Conservation (phyloP, 768 basidiomycete genomes). For the Auriculariales sp. region DNA sequence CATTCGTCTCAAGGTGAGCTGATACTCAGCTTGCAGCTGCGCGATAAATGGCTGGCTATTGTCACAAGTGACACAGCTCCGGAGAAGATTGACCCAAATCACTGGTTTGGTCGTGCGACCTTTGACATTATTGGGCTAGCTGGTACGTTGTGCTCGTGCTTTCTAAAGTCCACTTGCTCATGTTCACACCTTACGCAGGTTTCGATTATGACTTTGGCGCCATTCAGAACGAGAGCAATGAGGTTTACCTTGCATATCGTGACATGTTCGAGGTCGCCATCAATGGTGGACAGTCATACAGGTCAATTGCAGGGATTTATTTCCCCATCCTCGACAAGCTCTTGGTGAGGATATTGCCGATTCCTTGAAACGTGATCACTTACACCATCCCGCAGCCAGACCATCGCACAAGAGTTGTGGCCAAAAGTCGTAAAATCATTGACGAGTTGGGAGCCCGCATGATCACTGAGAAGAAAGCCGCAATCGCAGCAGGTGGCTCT, state of each 20-base stretch:
- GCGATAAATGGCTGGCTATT: slow-evolving; percentile 1
- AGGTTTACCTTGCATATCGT: slow-evolving; percentile 34
- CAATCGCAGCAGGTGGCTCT: slow-evolving; percentile 11
- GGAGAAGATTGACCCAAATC: slow-evolving; percentile 6
- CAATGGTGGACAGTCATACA: slow-evolving; percentile 27
- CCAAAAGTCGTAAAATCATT: slow-evolving; percentile 25
- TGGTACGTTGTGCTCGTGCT: slow-evolving; percentile 10
- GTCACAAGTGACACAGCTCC: slow-evolving; percentile 1
- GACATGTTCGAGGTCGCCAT: slow-evolving; percentile 30
- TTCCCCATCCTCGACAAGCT: slow-evolving; percentile 30
- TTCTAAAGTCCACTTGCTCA: background rate
- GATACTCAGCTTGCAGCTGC: background rate
- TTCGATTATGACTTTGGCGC: slow-evolving; percentile 39
- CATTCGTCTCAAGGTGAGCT: background rate
- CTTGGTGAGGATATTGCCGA: slow-evolving; percentile 21
- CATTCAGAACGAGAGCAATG: slow-evolving; percentile 27
- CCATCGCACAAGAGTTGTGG: slow-evolving; percentile 22
- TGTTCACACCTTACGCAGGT: slow-evolving; percentile 8
- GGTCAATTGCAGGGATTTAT: slow-evolving; percentile 29
- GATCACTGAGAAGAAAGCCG: slow-evolving; percentile 25
- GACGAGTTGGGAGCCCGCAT: slow-evolving; percentile 26
- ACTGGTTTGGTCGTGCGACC: slow-evolving; percentile 46
- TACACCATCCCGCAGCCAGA: slow-evolving; percentile 23
- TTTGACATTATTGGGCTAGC: slow-evolving; percentile 53
- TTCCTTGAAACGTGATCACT: background rate